phyloP scores from a whole-genome alignment of 495 filamentous ascomycete genomes.

The Schizothecium vesticola region DNA sequence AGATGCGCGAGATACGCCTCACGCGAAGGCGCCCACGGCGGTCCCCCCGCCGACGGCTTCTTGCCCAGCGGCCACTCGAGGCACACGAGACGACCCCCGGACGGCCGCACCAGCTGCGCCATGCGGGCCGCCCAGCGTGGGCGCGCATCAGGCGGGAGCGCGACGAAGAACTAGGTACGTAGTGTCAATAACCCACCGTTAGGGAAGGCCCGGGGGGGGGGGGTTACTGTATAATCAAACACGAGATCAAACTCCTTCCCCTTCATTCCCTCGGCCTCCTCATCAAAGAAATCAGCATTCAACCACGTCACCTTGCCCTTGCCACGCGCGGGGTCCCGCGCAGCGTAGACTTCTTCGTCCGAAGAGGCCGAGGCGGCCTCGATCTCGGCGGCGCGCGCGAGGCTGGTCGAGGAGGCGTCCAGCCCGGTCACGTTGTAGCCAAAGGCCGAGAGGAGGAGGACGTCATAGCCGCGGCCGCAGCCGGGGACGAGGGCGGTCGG shows the following conservation, averaged over 20 bases:
- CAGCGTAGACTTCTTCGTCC: constrained; percentile 37
- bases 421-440: constrained; percentile 72
- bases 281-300: constrained; percentile 66
- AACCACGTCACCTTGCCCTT: constrained; percentile 56
- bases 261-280: constrained; percentile 33
- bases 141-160: constrained; percentile 59
- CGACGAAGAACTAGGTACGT: constrained; percentile 70
- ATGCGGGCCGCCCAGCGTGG: constrained; percentile 66
- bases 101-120: constrained; percentile 55
- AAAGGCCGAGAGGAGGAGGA: constrained; percentile 60
- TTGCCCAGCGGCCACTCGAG: constrained; percentile 78
- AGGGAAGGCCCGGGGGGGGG: too few relatives aligned
- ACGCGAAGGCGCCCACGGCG: constrained; percentile 61
- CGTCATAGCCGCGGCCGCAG: constrained; percentile 73
- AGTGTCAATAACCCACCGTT: too few relatives aligned
- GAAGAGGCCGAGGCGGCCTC: constrained; percentile 29
- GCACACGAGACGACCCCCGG: constrained; percentile 64
- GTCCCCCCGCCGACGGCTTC: constrained; percentile 54
- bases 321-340: constrained; percentile 37
- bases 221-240: constrained; percentile 76
- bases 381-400: constrained; percentile 47
- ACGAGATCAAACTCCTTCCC: constrained; percentile 64
- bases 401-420: constrained; percentile 56
- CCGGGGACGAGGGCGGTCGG: constrained; percentile 61
- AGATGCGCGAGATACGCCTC: constrained; percentile 64